These are phyloP conservation scores for Hypericum androsaemum DNA, from an alignment of 345 rosid genomes.

Conservation along the genomic window DNA sequence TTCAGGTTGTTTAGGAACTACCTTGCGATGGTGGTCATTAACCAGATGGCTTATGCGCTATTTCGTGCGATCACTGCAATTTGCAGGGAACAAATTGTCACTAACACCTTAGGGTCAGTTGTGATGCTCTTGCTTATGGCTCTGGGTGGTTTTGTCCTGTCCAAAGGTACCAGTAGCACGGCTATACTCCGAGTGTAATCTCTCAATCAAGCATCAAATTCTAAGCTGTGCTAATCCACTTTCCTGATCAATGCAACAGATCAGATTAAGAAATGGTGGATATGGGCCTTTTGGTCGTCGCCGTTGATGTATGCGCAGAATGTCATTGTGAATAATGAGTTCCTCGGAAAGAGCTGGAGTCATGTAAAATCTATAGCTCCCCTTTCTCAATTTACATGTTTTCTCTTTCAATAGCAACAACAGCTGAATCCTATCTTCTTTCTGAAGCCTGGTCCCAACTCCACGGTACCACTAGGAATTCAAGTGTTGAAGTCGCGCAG, in stretches of 20 bases:
- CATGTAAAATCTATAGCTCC: background rate
- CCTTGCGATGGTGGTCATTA: background rate
- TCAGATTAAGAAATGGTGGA: constrained; percentile 1
- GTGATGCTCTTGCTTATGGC: background rate
- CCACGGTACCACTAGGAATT: background rate
- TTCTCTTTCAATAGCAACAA: background rate
- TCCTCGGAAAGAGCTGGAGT: constrained; percentile 1
- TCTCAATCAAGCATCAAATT: background rate
- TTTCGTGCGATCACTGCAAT: background rate
- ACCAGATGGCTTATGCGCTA: constrained; percentile 1
- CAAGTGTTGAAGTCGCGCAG: constrained; percentile 3
- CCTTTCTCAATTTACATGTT: background rate
- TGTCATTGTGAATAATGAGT: background rate
- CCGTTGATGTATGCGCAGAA: constrained; percentile 2
- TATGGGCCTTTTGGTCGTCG: background rate
- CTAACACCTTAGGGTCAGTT: background rate
- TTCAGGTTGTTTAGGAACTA: background rate
- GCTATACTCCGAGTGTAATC: background rate
- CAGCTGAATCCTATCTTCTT: background rate
- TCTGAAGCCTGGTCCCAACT: background rate
- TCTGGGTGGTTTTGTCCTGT: background rate
- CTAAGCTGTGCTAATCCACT: background rate
- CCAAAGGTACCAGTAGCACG: too few species aligned
- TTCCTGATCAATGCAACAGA: background rate
- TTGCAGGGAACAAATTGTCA: background rate